Evolutionary conservation across 2,329 filamentous ascomycete species (phyloP).

Genomic region (Ceratocystis cacaofunesta): DNA sequence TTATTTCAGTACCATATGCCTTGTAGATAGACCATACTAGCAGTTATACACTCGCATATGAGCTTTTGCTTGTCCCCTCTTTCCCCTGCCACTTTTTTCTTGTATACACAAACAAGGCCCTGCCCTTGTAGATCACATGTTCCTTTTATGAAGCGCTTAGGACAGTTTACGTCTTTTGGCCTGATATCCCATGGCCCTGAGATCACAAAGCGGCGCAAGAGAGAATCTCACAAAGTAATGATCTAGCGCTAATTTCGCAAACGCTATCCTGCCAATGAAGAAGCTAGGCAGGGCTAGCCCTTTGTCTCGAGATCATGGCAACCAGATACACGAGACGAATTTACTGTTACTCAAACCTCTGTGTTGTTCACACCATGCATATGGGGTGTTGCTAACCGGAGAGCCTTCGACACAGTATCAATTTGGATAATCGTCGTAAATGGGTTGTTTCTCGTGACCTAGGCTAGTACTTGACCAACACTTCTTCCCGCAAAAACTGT

Average conservation of each 20-base stretch:
- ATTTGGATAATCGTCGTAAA: neutral
- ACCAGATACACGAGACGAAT: neutral
- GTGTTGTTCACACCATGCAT: neutral
- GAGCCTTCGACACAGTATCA: neutral
- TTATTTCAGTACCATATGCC: conserved; percentile 5
- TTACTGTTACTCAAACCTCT: neutral
- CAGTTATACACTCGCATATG: conserved; percentile 14
- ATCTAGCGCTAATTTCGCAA: neutral
- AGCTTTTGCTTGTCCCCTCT: neutral
- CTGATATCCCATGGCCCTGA: conserved; percentile 34
- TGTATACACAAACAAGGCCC: neutral
- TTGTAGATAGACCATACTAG: conserved; percentile 21
- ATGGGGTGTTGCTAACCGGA: conserved; percentile 5
- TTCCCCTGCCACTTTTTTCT: neutral
- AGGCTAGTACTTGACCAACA: neutral
- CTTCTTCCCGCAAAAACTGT: neutral
- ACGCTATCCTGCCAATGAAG: neutral
- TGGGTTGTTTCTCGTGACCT: neutral
- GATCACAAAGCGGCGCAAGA: conserved; percentile 50
- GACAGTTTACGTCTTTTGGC: conserved; percentile 50
- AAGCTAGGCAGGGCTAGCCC: neutral
- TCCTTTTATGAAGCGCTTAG: conserved; percentile 23
- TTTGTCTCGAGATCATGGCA: neutral
- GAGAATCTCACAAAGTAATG: conserved; percentile 22
- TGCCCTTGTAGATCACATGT: neutral